Evolutionary conservation across 345 rosid species (phyloP), one percentile per base, ranked within the genome.

Genomic region (Corymbia maculata): DNA sequence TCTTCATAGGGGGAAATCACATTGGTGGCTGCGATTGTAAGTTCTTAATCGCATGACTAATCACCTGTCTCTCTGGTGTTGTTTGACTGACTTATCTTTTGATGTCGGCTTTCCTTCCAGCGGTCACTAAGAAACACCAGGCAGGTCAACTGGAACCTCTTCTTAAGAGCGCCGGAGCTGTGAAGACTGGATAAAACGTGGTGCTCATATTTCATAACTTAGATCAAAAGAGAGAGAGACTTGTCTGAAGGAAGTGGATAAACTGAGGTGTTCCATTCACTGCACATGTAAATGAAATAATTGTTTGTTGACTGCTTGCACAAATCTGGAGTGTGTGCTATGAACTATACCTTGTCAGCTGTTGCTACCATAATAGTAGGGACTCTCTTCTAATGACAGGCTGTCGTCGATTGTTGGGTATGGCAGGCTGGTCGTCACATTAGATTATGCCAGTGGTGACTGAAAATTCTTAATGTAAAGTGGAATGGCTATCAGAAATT

Each of bases 11-110:
- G 87, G 98, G 93, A 13, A 95, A 94, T 89, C 96, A 95, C 68
- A 92, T 95, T 5, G 98, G 96, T 64, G 98, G 98, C 45, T 96
- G 95, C 52, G 96, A 95, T 61, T n/a, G 98, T 95, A 91, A 93
- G 91, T 26, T 53, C 80, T 61, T 79, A 52, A 87, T 51, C 17
- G 59, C 86, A 1, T 52, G 24, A 49, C 59, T 87, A 51, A 30
- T 50, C 47, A 9, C 14, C 80, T 57, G 64, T 15, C 85, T 9
- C 51, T 19, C 32, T 86, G 82, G 28, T 19, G 49, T 75, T 36
- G 49, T 19, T 55, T 75, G 44, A 22, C 11, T 3, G 8, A 75
- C 49, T 75, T 19, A 42, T 75, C 49, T 75, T 75, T 42, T 75
- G 14, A 75, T 75, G 49, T 75, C 4, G 82, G 82, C 26, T 36